phyloP scores from a whole-genome alignment of 148 eudicot genomes.

The Amaranthus hypochondriacus region DNA sequence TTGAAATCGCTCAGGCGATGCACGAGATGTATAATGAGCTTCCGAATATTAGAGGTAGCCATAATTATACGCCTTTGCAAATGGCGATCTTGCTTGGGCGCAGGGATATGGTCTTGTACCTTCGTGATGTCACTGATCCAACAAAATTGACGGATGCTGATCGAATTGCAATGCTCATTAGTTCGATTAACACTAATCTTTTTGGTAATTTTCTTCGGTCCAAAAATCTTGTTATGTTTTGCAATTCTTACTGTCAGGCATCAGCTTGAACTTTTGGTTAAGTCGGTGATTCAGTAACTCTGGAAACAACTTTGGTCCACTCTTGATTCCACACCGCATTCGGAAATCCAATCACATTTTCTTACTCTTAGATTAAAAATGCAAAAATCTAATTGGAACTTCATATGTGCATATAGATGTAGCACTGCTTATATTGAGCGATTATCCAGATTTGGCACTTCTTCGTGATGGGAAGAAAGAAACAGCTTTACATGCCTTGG shows the following conservation, averaged over 20 bases:
- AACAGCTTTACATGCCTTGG: slow-evolving; percentile 24
- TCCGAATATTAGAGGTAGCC: slow-evolving; percentile 22
- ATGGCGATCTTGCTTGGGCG: slow-evolving; percentile 29
- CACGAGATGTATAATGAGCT: slow-evolving; percentile 6
- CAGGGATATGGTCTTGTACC: slow-evolving; percentile 24
- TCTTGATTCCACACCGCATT: too few species aligned
- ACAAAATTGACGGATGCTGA: slow-evolving; percentile 16
- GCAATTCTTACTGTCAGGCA: too few species aligned
- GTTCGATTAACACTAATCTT: slow-evolving; percentile 23
- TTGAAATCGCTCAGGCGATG: slow-evolving; percentile 23
- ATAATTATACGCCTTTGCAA: slow-evolving; percentile 23
- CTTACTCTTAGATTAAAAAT: neutral
- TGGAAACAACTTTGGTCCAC: too few species aligned
- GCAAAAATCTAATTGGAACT: neutral
- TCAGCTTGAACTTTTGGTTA: too few species aligned
- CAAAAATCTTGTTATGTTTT: neutral
- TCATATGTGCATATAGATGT: slow-evolving; percentile 6
- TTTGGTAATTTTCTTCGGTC: slow-evolving; percentile 16
- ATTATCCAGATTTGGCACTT: slow-evolving; percentile 7
- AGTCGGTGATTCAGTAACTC: too few species aligned
- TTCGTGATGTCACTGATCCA: slow-evolving; percentile 11
- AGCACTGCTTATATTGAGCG: slow-evolving; percentile 1
- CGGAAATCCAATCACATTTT: too few species aligned
- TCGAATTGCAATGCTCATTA: slow-evolving; percentile 17
- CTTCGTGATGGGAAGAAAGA: slow-evolving; percentile 22